Evolutionary conservation across 306 rosid species (phyloP).

Genomic region (Fagus sylvatica): DNA sequence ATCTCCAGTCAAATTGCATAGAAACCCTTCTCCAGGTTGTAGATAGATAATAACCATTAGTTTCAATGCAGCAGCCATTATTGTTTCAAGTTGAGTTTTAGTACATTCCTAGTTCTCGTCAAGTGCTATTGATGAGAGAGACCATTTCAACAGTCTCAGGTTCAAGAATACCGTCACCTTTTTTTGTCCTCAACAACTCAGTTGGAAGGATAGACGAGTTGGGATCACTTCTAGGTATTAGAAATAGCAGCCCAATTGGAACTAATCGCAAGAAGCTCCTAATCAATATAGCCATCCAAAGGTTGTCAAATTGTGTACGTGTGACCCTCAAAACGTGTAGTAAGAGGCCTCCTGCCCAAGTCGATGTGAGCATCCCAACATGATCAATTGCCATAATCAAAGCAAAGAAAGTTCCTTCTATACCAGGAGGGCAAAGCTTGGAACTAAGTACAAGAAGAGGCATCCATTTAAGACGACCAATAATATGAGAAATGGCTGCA

Average conservation of each 20-base stretch:
- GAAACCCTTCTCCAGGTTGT: background rate
- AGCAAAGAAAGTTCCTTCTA: slow-evolving; percentile 5
- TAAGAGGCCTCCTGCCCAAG: background rate
- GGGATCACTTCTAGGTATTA: background rate
- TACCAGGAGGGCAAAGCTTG: slow-evolving; percentile 3
- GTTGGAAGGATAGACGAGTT: background rate
- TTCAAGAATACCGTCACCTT: background rate
- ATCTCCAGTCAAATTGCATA: background rate
- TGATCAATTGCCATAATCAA: background rate
- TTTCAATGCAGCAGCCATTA: background rate
- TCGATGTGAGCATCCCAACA: background rate
- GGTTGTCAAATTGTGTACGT: background rate
- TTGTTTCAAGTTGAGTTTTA: background rate
- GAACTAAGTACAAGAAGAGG: slow-evolving; percentile 3
- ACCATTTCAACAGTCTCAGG: background rate
- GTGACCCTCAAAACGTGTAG: background rate
- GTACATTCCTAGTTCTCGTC: background rate
- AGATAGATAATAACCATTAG: background rate
- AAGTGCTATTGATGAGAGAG: background rate
- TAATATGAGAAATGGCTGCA: background rate
- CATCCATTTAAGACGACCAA: background rate
- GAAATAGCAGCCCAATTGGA: background rate
- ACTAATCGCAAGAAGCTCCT: background rate
- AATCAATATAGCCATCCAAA: background rate
- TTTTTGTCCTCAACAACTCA: background rate